Conservation (phyloP, 1,284 basidiomycete genomes). For the Omphalotus olearius region DNA sequence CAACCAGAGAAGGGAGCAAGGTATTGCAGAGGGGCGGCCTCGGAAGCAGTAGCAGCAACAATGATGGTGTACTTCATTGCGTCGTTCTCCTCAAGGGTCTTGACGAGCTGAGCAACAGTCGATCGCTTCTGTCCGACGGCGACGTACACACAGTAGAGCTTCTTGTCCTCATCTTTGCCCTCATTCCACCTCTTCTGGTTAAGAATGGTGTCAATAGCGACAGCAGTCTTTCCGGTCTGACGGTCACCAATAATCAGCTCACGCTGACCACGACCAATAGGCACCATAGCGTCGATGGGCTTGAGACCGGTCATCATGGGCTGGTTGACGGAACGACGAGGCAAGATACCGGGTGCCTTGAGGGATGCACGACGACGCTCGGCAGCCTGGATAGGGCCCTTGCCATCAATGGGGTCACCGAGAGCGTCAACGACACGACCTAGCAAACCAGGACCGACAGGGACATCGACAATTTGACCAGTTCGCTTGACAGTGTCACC, state of each 20-base stretch:
- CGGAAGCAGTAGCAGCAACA: conserved; percentile 97
- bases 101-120: conserved; percentile 97
- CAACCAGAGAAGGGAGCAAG: conserved; percentile 99
- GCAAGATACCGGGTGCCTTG: conserved; percentile 98
- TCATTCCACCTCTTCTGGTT: conserved; percentile 99
- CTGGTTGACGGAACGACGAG: conserved; percentile 99
- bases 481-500: conserved; percentile 99
- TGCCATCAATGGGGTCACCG: conserved; percentile 99
- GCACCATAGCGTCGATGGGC: conserved; percentile 99
- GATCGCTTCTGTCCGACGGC: conserved; percentile 99
- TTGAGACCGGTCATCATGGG: conserved; percentile 99
- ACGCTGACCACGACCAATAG: conserved; percentile 99
- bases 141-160: conserved; percentile 99
- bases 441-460: conserved; percentile 93
- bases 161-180: conserved; percentile 92
- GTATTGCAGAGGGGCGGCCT: conserved; percentile 98
- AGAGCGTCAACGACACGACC: conserved; percentile 99
- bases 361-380: conserved; percentile 95
- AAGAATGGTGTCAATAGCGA: conserved; percentile 99
- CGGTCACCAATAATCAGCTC: conserved; percentile 99
- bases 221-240: conserved; percentile 99
- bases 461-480: conserved; percentile 99
- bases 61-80: conserved; percentile 99
- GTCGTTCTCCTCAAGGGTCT: conserved; percentile 99
- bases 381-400: conserved; percentile 91